Evolutionary conservation across 768 basidiomycete species (phyloP).

Genomic region (Rhodotorula kratochvilovae): DNA sequence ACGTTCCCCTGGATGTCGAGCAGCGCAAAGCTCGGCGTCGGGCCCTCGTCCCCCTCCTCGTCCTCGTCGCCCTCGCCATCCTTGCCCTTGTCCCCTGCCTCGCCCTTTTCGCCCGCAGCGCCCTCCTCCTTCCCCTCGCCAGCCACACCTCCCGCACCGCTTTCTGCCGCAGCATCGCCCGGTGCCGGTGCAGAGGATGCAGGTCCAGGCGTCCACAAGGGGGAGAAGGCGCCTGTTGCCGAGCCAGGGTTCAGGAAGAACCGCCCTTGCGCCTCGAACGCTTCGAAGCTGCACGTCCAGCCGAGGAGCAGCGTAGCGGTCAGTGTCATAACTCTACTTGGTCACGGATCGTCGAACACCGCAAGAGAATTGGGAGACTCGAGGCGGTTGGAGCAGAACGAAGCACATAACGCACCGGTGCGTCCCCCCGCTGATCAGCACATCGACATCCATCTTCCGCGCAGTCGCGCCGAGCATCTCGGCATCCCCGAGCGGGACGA

Average conservation of each 20-base stretch:
- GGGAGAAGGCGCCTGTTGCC: constrained; percentile 73
- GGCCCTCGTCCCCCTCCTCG: constrained; percentile 51
- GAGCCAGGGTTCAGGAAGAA: constrained; percentile 97
- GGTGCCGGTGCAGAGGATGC: neutral
- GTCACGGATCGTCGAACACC: too few relatives aligned
- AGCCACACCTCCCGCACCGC: neutral
- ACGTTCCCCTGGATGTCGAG: constrained; percentile 98
- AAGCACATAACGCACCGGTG: constrained; percentile 60
- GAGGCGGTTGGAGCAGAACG: too few relatives aligned
- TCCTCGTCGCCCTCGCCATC: neutral
- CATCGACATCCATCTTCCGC: constrained; percentile 95
- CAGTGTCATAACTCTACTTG: too few relatives aligned
- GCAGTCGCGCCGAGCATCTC: constrained; percentile 84
- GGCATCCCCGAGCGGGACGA: constrained; percentile 82
- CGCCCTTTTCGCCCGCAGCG: neutral
- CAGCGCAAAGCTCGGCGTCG: constrained; percentile 87
- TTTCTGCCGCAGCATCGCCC: neutral
- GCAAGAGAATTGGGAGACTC: too few relatives aligned
- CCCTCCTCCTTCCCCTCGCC: neutral
- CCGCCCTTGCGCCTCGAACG: constrained; percentile 79
- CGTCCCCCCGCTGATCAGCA: constrained; percentile 86
- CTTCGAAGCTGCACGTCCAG: constrained; percentile 67
- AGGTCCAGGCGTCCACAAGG: constrained; percentile 10
- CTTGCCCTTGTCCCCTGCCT: neutral
- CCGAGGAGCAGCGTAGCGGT: neutral